phyloP scores from a whole-genome alignment of 768 basidiomycete species.

The Panus rudis region DNA sequence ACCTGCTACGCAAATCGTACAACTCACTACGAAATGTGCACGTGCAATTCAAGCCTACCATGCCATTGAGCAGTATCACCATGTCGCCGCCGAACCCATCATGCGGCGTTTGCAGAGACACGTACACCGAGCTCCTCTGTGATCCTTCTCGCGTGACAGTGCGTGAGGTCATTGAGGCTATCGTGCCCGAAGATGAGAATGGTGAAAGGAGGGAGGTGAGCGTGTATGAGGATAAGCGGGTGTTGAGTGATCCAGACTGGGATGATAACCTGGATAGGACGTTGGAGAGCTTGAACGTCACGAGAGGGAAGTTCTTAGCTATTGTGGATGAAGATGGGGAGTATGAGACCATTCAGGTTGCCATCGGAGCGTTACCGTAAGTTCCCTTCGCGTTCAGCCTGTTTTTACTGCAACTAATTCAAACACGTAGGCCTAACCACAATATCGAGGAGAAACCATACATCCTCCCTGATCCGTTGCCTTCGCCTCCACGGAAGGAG shows the following conservation, averaged over 20 bases:
- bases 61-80: constrained; percentile 67
- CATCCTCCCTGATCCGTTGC: constrained; percentile 61
- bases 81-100: constrained; percentile 63
- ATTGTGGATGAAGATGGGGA: constrained; percentile 87
- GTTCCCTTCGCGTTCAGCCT: constrained; percentile 26
- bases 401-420: constrained; percentile 2
- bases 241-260: constrained; percentile 91
- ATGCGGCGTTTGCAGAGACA: constrained; percentile 85
- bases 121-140: constrained; percentile 68
- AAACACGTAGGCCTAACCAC: constrained; percentile 46
- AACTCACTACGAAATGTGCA: constrained; percentile 66
- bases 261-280: constrained; percentile 82
- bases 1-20: constrained; percentile 66
- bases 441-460: constrained; percentile 42
- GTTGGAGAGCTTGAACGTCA: constrained; percentile 73
- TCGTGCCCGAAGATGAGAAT: constrained; percentile 47
- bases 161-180: constrained; percentile 60
- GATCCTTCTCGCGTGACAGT: constrained; percentile 66
- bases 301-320: constrained; percentile 78
- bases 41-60: constrained; percentile 67
- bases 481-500: constrained; percentile 41
- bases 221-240: constrained; percentile 79
- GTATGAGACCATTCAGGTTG: constrained; percentile 64
- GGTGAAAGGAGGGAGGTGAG: constrained; percentile 54
- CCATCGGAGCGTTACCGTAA: constrained; percentile 63